Conservation (phyloP, 208 protist species). For the Strigomonas culicis region DNA sequence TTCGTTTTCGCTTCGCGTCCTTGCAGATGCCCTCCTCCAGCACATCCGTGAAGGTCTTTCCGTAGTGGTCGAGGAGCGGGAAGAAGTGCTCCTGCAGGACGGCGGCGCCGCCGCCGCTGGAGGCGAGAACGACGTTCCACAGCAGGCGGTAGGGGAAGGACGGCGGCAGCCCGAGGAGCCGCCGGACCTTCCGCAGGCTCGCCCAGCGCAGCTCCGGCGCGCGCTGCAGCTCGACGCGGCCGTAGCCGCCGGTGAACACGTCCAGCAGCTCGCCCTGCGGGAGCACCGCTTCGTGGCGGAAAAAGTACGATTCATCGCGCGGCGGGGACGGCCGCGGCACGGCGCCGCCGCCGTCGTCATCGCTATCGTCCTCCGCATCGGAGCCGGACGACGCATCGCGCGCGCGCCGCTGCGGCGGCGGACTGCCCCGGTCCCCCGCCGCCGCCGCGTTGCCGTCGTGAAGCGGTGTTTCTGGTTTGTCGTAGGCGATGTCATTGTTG, state of each 20-base stretch:
- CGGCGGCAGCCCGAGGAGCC: constrained; percentile 35
- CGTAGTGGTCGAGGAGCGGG: constrained; percentile 27
- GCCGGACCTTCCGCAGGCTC: constrained; percentile 32
- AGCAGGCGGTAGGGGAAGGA: constrained; percentile 56
- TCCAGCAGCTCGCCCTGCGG: constrained; percentile 21
- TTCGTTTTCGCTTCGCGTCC: too few species aligned
- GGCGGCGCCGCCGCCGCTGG: constrained; percentile 31
- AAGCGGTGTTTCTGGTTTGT: too few species aligned
- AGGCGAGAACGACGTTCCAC: constrained; percentile 73
- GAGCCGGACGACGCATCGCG: too few species aligned
- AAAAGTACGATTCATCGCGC: neutral
- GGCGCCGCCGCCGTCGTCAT: too few species aligned
- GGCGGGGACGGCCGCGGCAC: too few species aligned
- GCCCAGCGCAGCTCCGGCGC: constrained; percentile 40
- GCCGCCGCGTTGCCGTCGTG: too few species aligned
- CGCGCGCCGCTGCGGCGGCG: too few species aligned
- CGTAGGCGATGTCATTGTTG: too few species aligned
- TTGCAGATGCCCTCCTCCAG: too few species aligned
- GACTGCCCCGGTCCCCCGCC: too few species aligned
- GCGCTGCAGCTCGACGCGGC: constrained; percentile 74
- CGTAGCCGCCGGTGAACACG: constrained; percentile 64
- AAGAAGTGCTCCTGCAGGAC: constrained; percentile 35
- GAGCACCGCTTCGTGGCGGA: too few species aligned
- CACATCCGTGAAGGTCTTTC: constrained; percentile 9
- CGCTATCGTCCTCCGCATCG: too few species aligned